Evolutionary conservation across 768 basidiomycete species (phyloP).

Genomic region (Collybiopsis confluens): DNA sequence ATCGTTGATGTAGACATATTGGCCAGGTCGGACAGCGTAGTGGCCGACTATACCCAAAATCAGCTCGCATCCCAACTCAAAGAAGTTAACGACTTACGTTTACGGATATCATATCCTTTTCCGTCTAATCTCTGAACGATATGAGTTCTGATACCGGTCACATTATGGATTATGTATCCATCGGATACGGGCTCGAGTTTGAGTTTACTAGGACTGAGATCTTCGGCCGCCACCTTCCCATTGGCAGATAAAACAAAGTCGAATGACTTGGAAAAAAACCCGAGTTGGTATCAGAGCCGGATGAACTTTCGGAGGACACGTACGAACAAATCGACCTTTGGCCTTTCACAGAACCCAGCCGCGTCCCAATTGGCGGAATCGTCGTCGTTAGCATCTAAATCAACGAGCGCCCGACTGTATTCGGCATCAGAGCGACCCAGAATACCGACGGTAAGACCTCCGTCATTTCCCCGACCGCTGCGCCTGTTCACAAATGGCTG

Average conservation of each 20-base stretch:
- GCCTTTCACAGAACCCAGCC: conserved; percentile 73
- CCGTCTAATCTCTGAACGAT: conserved; percentile 79
- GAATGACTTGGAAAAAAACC: conserved; percentile 50
- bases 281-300: conserved; percentile 5
- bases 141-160: conserved; percentile 73
- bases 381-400: conserved; percentile 39
- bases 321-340: conserved; percentile 66
- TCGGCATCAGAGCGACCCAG: conserved; percentile 73
- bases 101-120: conserved; percentile 82
- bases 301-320: conserved; percentile 21
- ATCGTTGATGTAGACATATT: conserved; percentile 80
- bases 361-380: conserved; percentile 61
- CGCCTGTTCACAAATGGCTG: conserved; percentile 34
- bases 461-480: conserved; percentile 24
- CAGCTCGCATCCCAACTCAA: not conserved
- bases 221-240: conserved; percentile 55
- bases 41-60: conserved; percentile 60
- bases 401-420: conserved; percentile 72
- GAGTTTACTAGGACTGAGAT: conserved; percentile 59
- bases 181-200: conserved; percentile 61
- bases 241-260: conserved; percentile 75
- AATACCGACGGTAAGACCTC: conserved; percentile 64
- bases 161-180: conserved; percentile 74
- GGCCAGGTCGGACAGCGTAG: conserved; percentile 73
- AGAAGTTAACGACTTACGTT: conserved; percentile 45